Percentiles rank a stretch among this genome's conserved stretches.
These are phyloP conservation scores for Alternaria brassicicola DNA, from an alignment of 2,329 filamentous ascomycete species.

Conservation along the genomic window DNA sequence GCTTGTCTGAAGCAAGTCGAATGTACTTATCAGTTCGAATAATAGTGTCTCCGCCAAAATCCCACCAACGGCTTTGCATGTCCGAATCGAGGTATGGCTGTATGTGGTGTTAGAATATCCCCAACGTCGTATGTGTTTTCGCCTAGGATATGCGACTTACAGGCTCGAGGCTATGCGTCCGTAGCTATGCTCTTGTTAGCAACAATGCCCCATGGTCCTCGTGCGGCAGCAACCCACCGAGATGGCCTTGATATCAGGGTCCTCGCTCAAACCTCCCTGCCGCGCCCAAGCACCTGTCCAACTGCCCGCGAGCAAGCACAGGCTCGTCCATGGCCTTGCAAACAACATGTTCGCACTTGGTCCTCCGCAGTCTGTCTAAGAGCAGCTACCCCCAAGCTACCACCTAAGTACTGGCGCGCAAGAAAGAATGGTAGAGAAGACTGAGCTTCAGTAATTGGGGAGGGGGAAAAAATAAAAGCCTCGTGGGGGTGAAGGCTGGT, in stretches of 20 bases:
- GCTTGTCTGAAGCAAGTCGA: conserved; percentile 86
- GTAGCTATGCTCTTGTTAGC: conserved; percentile 63
- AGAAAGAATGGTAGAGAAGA: conserved; percentile 39
- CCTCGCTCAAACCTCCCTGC: conserved; percentile 40
- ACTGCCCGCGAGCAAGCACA: conserved; percentile 49
- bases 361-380: conserved; percentile 20
- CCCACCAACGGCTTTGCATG: conserved; percentile 98
- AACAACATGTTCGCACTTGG: conserved; percentile 42
- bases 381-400: conserved; percentile 24
- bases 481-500: conserved; percentile 22
- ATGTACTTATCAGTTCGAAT: conserved; percentile 81
- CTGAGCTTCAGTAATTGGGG: conserved; percentile 34
- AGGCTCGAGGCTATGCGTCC: conserved; percentile 82
- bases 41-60: conserved; percentile 96
- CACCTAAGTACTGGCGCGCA: conserved; percentile 8
- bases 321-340: conserved; percentile 43
- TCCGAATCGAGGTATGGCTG: conserved; percentile 97
- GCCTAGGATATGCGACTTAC: conserved; percentile 59
- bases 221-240: conserved; percentile 58
- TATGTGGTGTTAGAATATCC: conserved; percentile 17
- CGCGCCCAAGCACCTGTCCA: conserved; percentile 37
- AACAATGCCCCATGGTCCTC: neutral
- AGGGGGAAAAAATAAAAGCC: conserved; percentile 15
- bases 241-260: conserved; percentile 66
- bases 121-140: neutral